These are phyloP conservation scores for Tylopilus sp. DNA, from an alignment of 768 basidiomycete genomes.

Conservation along the genomic window DNA sequence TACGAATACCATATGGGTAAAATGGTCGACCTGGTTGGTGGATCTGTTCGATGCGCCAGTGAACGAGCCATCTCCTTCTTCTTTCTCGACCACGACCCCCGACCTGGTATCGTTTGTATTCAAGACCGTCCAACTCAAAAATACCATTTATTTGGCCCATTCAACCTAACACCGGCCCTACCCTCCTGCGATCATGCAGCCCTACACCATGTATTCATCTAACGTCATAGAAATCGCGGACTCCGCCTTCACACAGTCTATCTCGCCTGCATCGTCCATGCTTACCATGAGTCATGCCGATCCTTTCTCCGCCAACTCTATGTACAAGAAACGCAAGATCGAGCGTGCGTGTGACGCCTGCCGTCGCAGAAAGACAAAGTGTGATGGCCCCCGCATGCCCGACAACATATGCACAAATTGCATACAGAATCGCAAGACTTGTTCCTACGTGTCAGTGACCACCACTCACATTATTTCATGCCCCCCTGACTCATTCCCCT, in stretches of 20 bases:
- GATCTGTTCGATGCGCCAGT: not conserved
- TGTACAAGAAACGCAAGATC: constrained; percentile 42
- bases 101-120: no score
- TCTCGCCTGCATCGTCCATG: constrained; percentile 5
- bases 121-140: no score
- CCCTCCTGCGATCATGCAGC: constrained; percentile 13
- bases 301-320: constrained; percentile 11
- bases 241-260: not conserved
- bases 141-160: no score
- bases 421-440: constrained; percentile 44
- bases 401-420: constrained; percentile 59
- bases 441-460: constrained; percentile 55
- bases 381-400: constrained; percentile 53
- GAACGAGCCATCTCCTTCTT: no score
- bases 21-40: constrained; percentile 1
- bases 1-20: not conserved
- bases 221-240: constrained; percentile 30
- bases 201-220: constrained; percentile 17
- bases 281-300: not conserved
- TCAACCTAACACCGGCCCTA: not conserved
- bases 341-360: constrained; percentile 61
- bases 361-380: constrained; percentile 55
- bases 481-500: constrained; percentile 2
- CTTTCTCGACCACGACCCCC: no score
- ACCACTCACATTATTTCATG: not conserved